Base-by-base conservation (phyloP, 306 rosid genomes). In the Astragalus membranaceus region DNA sequence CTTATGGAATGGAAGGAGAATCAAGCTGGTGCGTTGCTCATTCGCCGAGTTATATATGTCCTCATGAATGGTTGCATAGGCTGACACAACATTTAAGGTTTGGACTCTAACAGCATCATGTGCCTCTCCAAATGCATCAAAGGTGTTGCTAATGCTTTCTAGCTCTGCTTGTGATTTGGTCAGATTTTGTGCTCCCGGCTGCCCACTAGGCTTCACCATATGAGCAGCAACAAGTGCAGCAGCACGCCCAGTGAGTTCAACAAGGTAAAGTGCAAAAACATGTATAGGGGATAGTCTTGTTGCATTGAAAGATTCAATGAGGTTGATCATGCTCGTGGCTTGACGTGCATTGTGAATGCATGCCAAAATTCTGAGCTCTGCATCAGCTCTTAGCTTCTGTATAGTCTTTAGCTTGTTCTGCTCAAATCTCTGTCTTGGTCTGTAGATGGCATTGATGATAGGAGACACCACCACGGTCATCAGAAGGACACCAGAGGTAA, bases 1-100 rank as follows among this genome's bases (percentile, higher is more conserved):
- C 29, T 73, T 73, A 54, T 81, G 85, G 33, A 81, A 81, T 0
- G 85, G 85, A 51, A 81, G 76, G 15, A 77, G 57, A 15, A 81
- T 47, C 10, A 81, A 46, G 12, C 77, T 66, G 0, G 78, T 20
- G 23, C 17, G 56, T 30, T 69, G 77, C 10, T 77, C 85, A 32
- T 50, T 60, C 0, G 85, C 82, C 2, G 66, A 7, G 55, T 59
- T 63, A 32, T 44, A 42, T 47, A 77, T 69, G 23, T 81, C 85
- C 70, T 77, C 62, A 8, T 81, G 82, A 64, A 81, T 74, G 2
- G 85, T 81, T 56, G 54, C 59, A 26, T 54, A 81, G 23, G 76
- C 8, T 4, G 85, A 81, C 26, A 81, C 75, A 1, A 47, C 77
- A 4, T 48, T 56, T 36, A 49, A n/a, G 52, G 74, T 74, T 11